Percentiles rank a stretch among this genome's conserved stretches.
Conservation (phyloP, 1,284 basidiomycete species). For the Athelia sp. region DNA sequence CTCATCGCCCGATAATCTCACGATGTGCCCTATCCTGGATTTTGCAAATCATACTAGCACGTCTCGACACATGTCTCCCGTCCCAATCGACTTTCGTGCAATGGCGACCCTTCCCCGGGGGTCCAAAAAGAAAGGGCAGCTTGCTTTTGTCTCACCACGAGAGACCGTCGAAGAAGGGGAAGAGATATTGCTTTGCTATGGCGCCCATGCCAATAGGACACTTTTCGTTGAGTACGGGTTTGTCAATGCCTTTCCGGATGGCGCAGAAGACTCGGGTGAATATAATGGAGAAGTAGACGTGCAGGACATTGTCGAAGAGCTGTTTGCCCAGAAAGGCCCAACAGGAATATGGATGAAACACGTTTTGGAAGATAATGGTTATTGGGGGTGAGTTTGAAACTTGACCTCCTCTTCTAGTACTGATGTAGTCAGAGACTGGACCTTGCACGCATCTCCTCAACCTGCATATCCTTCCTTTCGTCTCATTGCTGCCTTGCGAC, state of each 20-base stretch:
- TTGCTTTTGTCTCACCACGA: conserved; percentile 50
- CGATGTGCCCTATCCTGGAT: conserved; percentile 82
- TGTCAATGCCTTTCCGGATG: conserved; percentile 34
- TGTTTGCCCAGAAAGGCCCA: conserved; percentile 37
- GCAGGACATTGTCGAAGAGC: conserved; percentile 45
- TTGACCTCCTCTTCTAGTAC: conserved; percentile 2
- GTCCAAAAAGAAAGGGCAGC: conserved; percentile 29
- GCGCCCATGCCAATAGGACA: conserved; percentile 65
- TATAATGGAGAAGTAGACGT: conserved; percentile 57
- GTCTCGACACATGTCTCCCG: conserved; percentile 37
- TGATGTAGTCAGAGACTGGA: conserved; percentile 59
- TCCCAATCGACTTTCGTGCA: conserved; percentile 30
- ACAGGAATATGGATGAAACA: conserved; percentile 41
- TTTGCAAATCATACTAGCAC: conserved; percentile 71
- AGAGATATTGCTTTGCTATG: conserved; percentile 75
- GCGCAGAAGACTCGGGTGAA: conserved; percentile 15
- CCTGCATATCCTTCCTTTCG: conserved; percentile 75
- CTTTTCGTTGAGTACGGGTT: conserved; percentile 88
- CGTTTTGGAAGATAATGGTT: conserved; percentile 53
- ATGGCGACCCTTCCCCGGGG: conserved; percentile 30
- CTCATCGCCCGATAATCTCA: conserved; percentile 67
- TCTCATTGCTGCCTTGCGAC: conserved; percentile 63
- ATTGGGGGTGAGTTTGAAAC: conserved; percentile 61
- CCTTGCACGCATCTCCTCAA: conserved; percentile 50
- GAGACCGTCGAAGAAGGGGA: conserved; percentile 37